A percentile compares a stretch with the other conserved stretches of the same genome.
These are phyloP conservation scores for Pseudonitzschia pungens DNA, from an alignment of 108 stramenopile species.

Conservation along the genomic window DNA sequence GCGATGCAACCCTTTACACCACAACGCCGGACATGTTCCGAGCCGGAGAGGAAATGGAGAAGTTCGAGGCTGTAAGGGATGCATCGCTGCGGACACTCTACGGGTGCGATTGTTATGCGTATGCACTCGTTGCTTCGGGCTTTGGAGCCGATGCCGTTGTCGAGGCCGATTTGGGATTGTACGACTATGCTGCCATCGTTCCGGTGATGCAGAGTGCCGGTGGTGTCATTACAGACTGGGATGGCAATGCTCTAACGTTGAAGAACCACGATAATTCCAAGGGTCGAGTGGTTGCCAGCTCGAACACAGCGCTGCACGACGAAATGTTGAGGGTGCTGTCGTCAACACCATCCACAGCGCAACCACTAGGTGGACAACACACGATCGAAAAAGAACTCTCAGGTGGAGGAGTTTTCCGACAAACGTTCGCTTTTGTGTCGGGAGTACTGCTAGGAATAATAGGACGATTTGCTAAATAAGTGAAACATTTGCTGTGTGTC, in stretches of 20 bases:
- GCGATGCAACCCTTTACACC: conserved; percentile 43
- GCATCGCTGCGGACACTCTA: conserved; percentile 36
- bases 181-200: conserved; percentile 58
- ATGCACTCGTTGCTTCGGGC: conserved; percentile 54
- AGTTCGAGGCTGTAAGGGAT: conserved; percentile 35
- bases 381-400: not conserved
- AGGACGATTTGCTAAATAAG: not conserved
- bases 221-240: conserved; percentile 56
- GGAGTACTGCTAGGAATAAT: not conserved
- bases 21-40: conserved; percentile 62
- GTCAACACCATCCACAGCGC: not conserved
- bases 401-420: not conserved
- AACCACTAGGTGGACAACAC: not conserved
- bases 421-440: not conserved
- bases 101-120: conserved; percentile 61
- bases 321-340: conserved; percentile 36
- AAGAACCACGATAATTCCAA: conserved; percentile 40
- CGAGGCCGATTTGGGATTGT: conserved; percentile 56
- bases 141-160: conserved; percentile 54
- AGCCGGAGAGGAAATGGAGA: conserved; percentile 38
- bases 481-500: not conserved
- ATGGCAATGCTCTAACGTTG: conserved; percentile 38
- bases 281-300: conserved; percentile 53
- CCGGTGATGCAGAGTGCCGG: conserved; percentile 52
- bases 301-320: conserved; percentile 40